phyloP scores from a whole-genome alignment of 805 yeast genomes.

The Wickerhamomyces xylosicus region DNA sequence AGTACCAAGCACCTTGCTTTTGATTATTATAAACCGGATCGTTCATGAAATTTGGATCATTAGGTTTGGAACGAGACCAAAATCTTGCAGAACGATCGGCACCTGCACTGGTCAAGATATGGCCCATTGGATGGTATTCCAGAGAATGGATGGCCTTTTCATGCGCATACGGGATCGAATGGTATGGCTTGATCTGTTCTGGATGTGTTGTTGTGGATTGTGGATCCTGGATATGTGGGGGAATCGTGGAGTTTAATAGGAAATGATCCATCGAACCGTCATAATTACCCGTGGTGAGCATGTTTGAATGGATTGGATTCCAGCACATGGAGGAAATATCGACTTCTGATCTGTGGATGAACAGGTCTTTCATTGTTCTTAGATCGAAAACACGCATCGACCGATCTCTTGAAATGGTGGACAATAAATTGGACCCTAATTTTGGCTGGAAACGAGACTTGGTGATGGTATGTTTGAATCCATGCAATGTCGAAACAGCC shows the following conservation, averaged over 20 bases:
- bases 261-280: slow-evolving; percentile 84
- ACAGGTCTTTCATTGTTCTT: slow-evolving; percentile 70
- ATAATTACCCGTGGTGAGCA: slow-evolving; percentile 78
- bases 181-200: slow-evolving; percentile 35
- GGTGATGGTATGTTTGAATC: slow-evolving; percentile 90
- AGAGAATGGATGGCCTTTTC: slow-evolving; percentile 85
- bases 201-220: slow-evolving; percentile 16
- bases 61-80: slow-evolving; percentile 91
- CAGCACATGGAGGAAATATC: slow-evolving; percentile 83
- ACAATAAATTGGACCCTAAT: slow-evolving; percentile 57
- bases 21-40: slow-evolving; percentile 73
- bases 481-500: slow-evolving; percentile 74
- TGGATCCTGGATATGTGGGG: slow-evolving; percentile 25
- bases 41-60: slow-evolving; percentile 71
- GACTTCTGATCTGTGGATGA: slow-evolving; percentile 68
- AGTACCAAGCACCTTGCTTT: slow-evolving; percentile 47
- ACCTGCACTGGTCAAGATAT: slow-evolving; percentile 82
- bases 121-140: slow-evolving; percentile 93
- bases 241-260: slow-evolving; percentile 35
- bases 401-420: slow-evolving; percentile 82
- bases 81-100: slow-evolving; percentile 87
- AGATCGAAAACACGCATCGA: slow-evolving; percentile 84
- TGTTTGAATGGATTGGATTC: slow-evolving; percentile 82
- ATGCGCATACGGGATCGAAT: slow-evolving; percentile 81
- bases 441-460: slow-evolving; percentile 77